phyloP scores from a whole-genome alignment of 805 yeast species.

The Cyberlindnera bimundalis region DNA sequence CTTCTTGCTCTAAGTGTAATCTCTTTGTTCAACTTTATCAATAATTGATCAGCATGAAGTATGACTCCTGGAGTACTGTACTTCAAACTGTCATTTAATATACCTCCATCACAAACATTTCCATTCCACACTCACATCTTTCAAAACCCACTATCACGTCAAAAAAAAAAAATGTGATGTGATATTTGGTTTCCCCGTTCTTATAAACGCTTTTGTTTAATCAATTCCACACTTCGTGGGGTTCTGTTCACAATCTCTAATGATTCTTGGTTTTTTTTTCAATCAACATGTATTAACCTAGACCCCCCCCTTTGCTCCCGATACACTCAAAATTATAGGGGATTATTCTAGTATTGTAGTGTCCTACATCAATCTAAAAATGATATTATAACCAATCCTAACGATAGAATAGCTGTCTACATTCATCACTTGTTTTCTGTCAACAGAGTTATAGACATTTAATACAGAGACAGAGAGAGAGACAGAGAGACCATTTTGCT shows the following conservation, averaged over 20 bases:
- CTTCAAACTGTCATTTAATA: not conserved
- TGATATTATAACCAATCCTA: too few species aligned
- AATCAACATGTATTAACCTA: too few species aligned
- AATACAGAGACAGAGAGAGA: too few species aligned
- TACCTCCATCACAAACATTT: not conserved
- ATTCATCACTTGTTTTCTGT: too few species aligned
- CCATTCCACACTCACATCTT: not conserved
- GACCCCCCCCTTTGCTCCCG: too few species aligned
- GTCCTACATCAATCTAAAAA: too few species aligned
- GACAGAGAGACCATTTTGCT: too few species aligned
- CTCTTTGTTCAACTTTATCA: not conserved
- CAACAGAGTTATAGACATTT: too few species aligned
- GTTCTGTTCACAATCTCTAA: not conserved
- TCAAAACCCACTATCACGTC: too few species aligned
- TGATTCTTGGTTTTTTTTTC: not conserved
- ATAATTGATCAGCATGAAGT: not conserved
- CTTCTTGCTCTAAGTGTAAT: constrained; percentile 36
- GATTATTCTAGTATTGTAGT: too few species aligned
- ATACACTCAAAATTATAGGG: too few species aligned
- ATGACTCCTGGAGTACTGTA: not conserved
- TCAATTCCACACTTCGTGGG: not conserved
- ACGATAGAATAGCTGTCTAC: too few species aligned
- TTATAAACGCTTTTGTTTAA: not conserved
- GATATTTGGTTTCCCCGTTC: not conserved
- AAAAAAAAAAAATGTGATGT: not conserved